Evolutionary conservation across 371 early-diverging fungal species (phyloP).

Genomic region (Umbelopsis sp.): DNA sequence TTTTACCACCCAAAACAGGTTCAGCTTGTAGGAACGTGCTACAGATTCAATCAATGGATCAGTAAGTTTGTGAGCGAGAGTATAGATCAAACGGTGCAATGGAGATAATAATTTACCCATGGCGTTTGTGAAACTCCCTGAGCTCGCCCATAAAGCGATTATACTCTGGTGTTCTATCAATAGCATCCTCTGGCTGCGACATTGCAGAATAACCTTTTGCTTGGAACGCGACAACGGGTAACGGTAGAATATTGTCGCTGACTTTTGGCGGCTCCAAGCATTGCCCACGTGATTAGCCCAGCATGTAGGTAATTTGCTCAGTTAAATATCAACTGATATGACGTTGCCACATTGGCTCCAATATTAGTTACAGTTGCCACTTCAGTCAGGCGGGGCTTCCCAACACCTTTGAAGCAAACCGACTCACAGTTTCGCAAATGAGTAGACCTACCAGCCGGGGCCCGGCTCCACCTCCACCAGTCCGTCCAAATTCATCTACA

Average conservation of each 20-base stretch:
- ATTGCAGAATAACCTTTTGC: slow-evolving; percentile 17
- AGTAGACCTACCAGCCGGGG: not conserved
- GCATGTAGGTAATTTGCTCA: not conserved
- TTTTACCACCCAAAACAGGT: slow-evolving; percentile 81
- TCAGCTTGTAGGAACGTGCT: slow-evolving; percentile 75
- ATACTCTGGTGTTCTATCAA: slow-evolving; percentile 77
- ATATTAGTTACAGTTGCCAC: not conserved
- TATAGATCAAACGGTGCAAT: slow-evolving; percentile 9
- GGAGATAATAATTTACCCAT: slow-evolving; percentile 61
- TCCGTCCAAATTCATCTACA: slow-evolving; percentile 21
- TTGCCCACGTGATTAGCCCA: not conserved
- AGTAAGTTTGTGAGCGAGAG: not conserved
- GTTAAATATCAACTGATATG: not conserved
- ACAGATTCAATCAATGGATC: slow-evolving; percentile 1
- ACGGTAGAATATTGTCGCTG: not conserved
- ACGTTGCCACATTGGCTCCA: not conserved
- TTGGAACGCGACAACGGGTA: not conserved
- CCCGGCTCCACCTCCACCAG: slow-evolving; percentile 31
- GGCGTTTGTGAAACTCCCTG: slow-evolving; percentile 69
- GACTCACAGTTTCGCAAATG: not conserved
- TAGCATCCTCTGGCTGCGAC: slow-evolving; percentile 62
- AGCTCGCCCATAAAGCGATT: slow-evolving; percentile 72
- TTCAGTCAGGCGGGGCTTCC: too few species aligned
- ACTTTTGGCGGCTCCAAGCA: not conserved
- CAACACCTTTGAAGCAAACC: not conserved